Conservation (phyloP, 495 filamentous ascomycete species). For the Chaetomium tenue region DNA sequence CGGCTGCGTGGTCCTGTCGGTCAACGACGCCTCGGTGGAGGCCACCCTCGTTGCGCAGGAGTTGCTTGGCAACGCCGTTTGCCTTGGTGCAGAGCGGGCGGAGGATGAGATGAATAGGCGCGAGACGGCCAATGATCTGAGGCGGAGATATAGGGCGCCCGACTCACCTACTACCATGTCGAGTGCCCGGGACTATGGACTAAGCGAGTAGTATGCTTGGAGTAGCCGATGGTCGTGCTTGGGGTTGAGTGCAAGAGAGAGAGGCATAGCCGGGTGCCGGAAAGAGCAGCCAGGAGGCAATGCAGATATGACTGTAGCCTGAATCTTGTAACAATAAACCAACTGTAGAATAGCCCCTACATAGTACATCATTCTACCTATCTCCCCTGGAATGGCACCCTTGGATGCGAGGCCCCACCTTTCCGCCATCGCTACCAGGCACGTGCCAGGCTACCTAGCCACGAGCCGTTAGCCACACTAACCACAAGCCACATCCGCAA, state of each 20-base stretch:
- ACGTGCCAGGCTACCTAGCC: no score
- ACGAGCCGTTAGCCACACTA: background rate
- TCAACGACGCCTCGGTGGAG: slow-evolving; percentile 45
- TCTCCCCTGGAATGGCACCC: no score
- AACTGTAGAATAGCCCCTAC: background rate
- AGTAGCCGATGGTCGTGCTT: background rate
- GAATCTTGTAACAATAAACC: slow-evolving; percentile 9
- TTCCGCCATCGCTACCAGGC: no score
- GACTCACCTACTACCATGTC: slow-evolving; percentile 9
- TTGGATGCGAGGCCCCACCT: background rate
- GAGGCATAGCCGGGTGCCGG: background rate
- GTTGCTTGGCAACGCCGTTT: slow-evolving; percentile 36
- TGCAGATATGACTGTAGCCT: background rate
- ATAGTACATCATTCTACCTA: background rate
- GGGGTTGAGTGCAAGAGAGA: background rate
- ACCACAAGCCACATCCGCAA: background rate
- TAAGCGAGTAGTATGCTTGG: background rate
- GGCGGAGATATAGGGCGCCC: slow-evolving; percentile 3
- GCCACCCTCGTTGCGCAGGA: slow-evolving; percentile 55
- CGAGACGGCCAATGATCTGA: slow-evolving; percentile 5
- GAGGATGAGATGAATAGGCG: slow-evolving; percentile 3
- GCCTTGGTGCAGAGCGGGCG: slow-evolving; percentile 29
- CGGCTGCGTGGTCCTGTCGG: slow-evolving; percentile 56
- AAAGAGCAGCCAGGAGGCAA: background rate
- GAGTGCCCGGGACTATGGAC: slow-evolving; percentile 14